phyloP scores from a whole-genome alignment of 2,329 filamentous ascomycete genomes.

The Lasiodiplodia sp. region DNA sequence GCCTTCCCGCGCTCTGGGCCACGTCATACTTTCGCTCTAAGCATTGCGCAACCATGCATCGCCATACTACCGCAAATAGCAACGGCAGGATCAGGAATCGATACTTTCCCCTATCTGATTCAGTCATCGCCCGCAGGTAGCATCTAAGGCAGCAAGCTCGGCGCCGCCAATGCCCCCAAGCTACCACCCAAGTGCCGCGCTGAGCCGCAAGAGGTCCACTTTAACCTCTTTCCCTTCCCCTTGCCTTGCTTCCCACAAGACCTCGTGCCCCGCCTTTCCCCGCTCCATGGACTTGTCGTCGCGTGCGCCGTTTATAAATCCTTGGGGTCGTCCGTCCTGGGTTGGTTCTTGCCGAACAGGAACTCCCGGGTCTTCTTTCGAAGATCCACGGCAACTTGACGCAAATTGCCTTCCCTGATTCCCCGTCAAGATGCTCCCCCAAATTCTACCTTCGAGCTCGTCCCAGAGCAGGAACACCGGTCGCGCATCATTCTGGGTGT shows the following conservation, averaged over 20 bases:
- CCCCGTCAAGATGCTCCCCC: neutral
- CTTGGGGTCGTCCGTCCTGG: neutral
- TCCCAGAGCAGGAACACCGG: neutral
- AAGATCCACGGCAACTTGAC: neutral
- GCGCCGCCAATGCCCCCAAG: neutral
- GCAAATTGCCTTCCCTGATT: neutral
- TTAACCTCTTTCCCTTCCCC: neutral
- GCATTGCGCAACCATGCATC: neutral
- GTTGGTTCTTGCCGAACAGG: neutral
- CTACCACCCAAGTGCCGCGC: neutral
- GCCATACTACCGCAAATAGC: neutral
- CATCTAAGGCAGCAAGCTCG: neutral
- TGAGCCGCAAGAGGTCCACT: constrained; percentile 15
- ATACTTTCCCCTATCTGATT: neutral
- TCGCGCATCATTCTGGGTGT: neutral
- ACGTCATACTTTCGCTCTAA: neutral
- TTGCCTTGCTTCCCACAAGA: neutral
- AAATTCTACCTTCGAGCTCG: neutral
- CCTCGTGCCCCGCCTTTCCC: constrained; percentile 7
- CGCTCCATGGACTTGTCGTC: neutral
- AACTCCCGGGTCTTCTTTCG: neutral
- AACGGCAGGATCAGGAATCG: neutral
- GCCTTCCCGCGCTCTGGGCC: neutral
- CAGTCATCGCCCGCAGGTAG: neutral
- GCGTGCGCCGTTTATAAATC: neutral